phyloP scores from a whole-genome alignment of 106 monocot species.

The Apostasia ramifera region DNA sequence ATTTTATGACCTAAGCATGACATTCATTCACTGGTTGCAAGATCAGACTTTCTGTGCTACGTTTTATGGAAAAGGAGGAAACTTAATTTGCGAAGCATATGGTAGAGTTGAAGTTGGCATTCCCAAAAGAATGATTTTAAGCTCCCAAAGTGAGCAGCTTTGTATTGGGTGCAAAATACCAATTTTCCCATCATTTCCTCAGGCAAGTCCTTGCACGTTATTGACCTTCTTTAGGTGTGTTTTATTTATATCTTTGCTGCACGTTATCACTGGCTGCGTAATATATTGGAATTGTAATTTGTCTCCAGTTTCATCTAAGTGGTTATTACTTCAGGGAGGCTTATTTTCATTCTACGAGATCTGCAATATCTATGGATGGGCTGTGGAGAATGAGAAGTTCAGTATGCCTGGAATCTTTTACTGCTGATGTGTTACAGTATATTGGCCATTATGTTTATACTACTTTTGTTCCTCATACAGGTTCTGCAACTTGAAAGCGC shows the following conservation, averaged over 20 bases:
- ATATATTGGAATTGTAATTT: neutral
- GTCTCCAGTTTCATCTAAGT: neutral
- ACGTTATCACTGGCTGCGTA: neutral
- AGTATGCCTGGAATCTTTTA: neutral
- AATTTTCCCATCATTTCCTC: conserved; percentile 62
- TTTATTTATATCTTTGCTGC: neutral
- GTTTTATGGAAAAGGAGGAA: conserved; percentile 47
- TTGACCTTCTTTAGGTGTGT: neutral
- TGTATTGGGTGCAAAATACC: conserved; percentile 91
- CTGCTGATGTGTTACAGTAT: neutral
- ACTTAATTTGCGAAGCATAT: conserved; percentile 73
- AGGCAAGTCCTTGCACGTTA: conserved; percentile 26
- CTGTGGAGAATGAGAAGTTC: conserved; percentile 66
- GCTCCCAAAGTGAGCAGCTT: conserved; percentile 68
- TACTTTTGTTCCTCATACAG: neutral
- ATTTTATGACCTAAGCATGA: too few species aligned
- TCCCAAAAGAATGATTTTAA: conserved; percentile 50
- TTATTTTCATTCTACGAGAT: conserved; percentile 93
- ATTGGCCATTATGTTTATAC: neutral
- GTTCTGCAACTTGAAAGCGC: conserved; percentile 1
- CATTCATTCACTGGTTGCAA: neutral
- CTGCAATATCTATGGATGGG: conserved; percentile 78
- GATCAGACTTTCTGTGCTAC: conserved; percentile 54
- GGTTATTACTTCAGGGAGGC: conserved; percentile 43
- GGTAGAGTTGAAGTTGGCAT: conserved; percentile 70